Conservation (phyloP, 2,329 filamentous ascomycete species). For the Fusarium sp. region DNA sequence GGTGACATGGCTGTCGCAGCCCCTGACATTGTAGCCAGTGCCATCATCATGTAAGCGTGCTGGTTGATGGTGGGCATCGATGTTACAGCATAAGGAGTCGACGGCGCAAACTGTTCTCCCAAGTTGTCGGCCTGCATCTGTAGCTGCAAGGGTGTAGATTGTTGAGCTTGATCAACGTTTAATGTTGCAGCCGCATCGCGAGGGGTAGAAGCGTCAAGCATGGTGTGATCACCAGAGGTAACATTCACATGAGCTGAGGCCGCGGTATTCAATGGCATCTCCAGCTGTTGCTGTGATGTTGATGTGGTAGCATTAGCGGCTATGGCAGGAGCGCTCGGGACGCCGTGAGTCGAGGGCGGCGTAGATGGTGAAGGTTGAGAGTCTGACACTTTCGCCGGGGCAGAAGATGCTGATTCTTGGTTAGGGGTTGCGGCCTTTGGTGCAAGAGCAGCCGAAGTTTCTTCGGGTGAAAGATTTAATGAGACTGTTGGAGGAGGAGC, state of each 20-base stretch:
- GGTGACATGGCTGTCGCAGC: conserved; percentile 52
- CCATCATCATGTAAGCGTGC: conserved; percentile 58
- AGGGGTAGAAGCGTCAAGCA: conserved; percentile 34
- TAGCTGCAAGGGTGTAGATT: conserved; percentile 35
- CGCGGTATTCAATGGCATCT: conserved; percentile 26
- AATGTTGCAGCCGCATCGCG: conserved; percentile 14
- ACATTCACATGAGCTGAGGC: conserved; percentile 14
- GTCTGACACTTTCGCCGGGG: conserved; percentile 2
- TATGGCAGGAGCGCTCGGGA: conserved; percentile 4
- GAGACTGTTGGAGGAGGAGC: conserved; percentile 2
- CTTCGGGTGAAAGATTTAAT: conserved; percentile 6
- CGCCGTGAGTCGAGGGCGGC: conserved; percentile 24
- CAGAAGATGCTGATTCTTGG: conserved; percentile 10
- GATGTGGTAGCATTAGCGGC: conserved; percentile 18
- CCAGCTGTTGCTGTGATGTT: conserved; percentile 29
- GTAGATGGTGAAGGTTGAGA: conserved; percentile 34
- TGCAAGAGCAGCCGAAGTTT: conserved; percentile 2
- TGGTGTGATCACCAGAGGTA: conserved; percentile 32
- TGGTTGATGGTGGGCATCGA: conserved; percentile 49
- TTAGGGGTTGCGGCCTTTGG: conserved; percentile 7
- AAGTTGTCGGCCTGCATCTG: conserved; percentile 29
- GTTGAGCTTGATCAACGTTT: conserved; percentile 20
- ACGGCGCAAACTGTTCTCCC: conserved; percentile 44
- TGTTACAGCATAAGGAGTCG: conserved; percentile 48
- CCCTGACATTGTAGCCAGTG: conserved; percentile 53